Base-by-base conservation (phyloP, 345 rosid genomes). In the Noccaea caerulescens region DNA sequence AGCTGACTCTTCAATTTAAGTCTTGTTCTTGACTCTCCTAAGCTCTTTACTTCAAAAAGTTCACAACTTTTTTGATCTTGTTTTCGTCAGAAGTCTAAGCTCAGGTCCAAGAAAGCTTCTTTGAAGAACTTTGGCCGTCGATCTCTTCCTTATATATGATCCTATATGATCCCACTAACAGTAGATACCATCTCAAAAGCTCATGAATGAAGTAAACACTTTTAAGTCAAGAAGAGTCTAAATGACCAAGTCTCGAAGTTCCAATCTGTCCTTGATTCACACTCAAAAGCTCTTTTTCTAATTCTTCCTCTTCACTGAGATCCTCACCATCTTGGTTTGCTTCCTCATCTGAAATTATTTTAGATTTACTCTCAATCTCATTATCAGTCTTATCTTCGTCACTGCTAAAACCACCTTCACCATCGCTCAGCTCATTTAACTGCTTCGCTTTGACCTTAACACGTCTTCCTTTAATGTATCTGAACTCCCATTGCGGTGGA, bases 391-490 rank as follows among this genome's bases (percentile, higher is more conserved):
- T 25, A 10, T 56, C 76, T 49, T 73, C 81, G 2, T 61, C 70
- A 3, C 66, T 65, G 57, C 68, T 62, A 10, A 34, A 58, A 32
- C 57, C 72, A 33, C 70, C 56, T 59, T 66, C 68, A 23, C 72
- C 73, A 10, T 69, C 62, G 18, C 75, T 67, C 23, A 51, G 54
- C 74, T 84, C 84, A 58, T 75, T 60, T 6, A 70, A 65, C 63
- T 77, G 81, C 75, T 83, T 88, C 0, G 87, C 84, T 76, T 73
- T 80, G 60, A 88, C 66, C 80, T 81, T 86, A 61, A 94, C 75
- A 5, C 95, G 96, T 81, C 85, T 88, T 57, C 99, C 97, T 84
- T 87, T 91, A 66, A 86, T 73, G 67, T 88, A 91, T 16, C 87
- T 79, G 65, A 84, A 84, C 58, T 85, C 91, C 91, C 90, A 91